phyloP scores from a whole-genome alignment of 1,284 basidiomycete species.

The Mixia osmundae region DNA sequence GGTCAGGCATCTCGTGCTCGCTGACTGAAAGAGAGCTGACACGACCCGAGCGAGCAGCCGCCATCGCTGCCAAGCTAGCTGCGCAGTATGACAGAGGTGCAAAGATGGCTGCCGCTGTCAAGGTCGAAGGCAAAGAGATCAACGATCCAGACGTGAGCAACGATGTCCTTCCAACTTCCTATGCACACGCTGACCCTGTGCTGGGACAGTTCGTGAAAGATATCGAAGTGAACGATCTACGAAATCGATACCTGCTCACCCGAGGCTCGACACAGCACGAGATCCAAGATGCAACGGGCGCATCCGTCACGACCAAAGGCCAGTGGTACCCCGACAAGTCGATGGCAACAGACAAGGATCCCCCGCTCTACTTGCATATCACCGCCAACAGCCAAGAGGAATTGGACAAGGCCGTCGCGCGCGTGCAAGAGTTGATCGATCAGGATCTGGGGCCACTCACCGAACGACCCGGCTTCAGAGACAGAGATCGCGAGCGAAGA shows the following conservation, averaged over 20 bases:
- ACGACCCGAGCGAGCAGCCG: constrained; percentile 27
- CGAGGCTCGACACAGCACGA: constrained; percentile 32
- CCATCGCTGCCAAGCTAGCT: constrained; percentile 72
- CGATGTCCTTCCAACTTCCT: constrained; percentile 24
- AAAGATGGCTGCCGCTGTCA: constrained; percentile 8
- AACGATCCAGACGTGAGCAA: constrained; percentile 13
- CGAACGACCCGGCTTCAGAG: constrained; percentile 24
- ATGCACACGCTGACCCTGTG: constrained; percentile 36
- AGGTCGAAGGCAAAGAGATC: constrained; percentile 2
- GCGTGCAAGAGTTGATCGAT: constrained; percentile 56
- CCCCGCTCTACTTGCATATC: constrained; percentile 83
- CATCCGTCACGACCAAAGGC: constrained; percentile 71
- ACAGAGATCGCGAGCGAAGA: constrained; percentile 21
- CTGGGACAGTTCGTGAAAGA: constrained; percentile 70
- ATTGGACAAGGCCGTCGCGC: constrained; percentile 50
- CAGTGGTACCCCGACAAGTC: constrained; percentile 77
- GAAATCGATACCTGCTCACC: constrained; percentile 87
- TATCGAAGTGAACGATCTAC: constrained; percentile 90
- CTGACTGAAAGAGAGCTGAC: not conserved
- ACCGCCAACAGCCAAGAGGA: constrained; percentile 56
- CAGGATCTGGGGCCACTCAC: constrained; percentile 70
- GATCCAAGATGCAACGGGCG: constrained; percentile 70
- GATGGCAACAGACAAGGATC: constrained; percentile 73
- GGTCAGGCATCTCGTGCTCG: constrained; percentile 33
- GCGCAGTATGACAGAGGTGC: constrained; percentile 42